Evolutionary conservation across 352 stramenopile species (phyloP).

Genomic region (Blastocystis sp.): DNA sequence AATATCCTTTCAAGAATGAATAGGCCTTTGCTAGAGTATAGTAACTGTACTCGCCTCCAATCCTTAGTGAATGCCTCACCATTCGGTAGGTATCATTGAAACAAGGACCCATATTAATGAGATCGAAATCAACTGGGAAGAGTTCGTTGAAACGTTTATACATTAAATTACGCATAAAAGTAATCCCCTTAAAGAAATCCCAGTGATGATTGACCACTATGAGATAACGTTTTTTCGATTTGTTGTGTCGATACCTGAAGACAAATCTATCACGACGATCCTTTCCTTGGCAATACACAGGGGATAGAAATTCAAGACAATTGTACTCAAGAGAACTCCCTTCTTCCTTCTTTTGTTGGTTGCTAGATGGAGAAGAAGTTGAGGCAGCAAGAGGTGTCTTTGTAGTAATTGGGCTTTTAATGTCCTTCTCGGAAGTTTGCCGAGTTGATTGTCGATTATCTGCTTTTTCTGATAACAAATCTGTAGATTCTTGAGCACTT

Average conservation of each 20-base stretch:
- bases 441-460: too few species aligned
- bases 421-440: too few species aligned
- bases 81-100: not conserved
- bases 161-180: not conserved
- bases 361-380: too few species aligned
- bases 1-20: not conserved
- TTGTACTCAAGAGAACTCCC: too few species aligned
- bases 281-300: not conserved
- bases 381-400: too few species aligned
- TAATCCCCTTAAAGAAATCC: not conserved
- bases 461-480: too few species aligned
- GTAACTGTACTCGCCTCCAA: slow-evolving; percentile 50
- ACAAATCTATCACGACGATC: slow-evolving; percentile 19
- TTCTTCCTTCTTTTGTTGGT: too few species aligned
- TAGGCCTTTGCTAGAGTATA: slow-evolving; percentile 28
- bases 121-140: slow-evolving; percentile 6
- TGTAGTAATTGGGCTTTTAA: too few species aligned
- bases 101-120: slow-evolving; percentile 1
- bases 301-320: not conserved
- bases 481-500: too few species aligned
- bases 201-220: slow-evolving; percentile 55
- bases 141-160: slow-evolving; percentile 12
- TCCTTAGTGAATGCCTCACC: not conserved
- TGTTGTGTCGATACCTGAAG: not conserved
- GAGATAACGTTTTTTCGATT: not conserved